These are phyloP conservation scores for Hygrophoropsis aurantiaca DNA, from an alignment of 768 basidiomycete genomes.

Conservation along the genomic window DNA sequence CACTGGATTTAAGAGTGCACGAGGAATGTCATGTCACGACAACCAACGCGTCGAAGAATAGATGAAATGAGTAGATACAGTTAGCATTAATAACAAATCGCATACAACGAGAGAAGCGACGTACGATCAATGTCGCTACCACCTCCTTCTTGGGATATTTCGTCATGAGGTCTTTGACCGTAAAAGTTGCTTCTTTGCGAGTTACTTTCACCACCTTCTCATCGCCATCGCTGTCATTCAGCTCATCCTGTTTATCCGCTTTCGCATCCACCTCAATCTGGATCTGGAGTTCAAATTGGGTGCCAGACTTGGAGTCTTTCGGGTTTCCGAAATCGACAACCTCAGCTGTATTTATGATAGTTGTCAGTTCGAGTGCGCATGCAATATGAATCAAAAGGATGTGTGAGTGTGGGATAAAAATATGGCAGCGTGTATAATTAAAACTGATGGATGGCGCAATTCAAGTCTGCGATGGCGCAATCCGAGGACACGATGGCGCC, in stretches of 20 bases:
- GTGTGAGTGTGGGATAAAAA: no score
- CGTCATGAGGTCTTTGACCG: slow-evolving; percentile 18
- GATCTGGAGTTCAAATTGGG: not conserved
- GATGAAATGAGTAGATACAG: no score
- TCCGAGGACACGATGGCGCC: not conserved
- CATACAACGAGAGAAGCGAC: slow-evolving; percentile 15
- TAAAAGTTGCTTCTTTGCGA: slow-evolving; percentile 16
- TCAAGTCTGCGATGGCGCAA: no score
- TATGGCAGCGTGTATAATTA: no score
- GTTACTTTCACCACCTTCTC: no score
- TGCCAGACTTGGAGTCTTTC: no score
- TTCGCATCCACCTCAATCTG: not conserved
- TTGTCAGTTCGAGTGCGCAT: not conserved
- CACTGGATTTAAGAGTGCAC: slow-evolving; percentile 34
- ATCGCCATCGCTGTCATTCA: no score
- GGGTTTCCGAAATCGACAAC: slow-evolving; percentile 7
- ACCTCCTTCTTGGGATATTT: slow-evolving; percentile 28
- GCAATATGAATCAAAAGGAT: no score
- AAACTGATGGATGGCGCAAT: no score
- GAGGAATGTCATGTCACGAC: not conserved
- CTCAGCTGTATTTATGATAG: slow-evolving; percentile 20
- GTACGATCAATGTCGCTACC: slow-evolving; percentile 57
- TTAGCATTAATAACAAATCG: no score
- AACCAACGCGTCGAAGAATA: no score
- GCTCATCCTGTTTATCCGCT: no score